Base-by-base conservation (phyloP, 495 filamentous ascomycete genomes). In the Penicillium mononematosum region DNA sequence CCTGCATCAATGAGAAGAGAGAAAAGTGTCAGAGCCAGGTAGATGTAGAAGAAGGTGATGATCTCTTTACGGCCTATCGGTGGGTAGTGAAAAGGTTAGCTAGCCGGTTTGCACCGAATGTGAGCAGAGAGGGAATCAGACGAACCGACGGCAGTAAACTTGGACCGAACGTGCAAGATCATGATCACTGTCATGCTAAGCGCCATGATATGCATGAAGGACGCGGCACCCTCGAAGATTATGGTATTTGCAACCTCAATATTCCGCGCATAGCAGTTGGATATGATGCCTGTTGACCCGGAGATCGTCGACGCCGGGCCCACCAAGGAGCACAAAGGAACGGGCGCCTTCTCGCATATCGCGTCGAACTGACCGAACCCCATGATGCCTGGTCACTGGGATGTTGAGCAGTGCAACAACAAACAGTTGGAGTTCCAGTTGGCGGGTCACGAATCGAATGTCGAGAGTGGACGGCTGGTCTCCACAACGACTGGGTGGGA, bases 101-200 rank as follows among this genome's bases (percentile, higher is more conserved):
- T 47, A 63, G 56, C 19, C 16, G 25, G 12, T 48, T 46, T 53
- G 16, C 31, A 20, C 27, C 34, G 42, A 11, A 41, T n/a, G 29
- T 45, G n/a, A 12, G 32, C 4, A 5, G 27, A 1, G 25, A 17
- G n/a, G 36, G 7, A 45, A 46, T 22, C 43, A 58, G 53, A 86
- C 92, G 63, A 81, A 96, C 93, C 94, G 68, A 99, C 93, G 63
- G 94, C 94, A 14, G 94, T 99, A 70, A 99, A 99, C 72, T 99
- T 99, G 56, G 89, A 91, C 63, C 94, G 82, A 58, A 99, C 89
- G 69, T 99, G 94, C 54, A 99, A 71, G 42, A 98, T 89, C 94
- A 99, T 99, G 64, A 96, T 89, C 8, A 90, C 87, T 7, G 90
- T 94, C 93, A 98, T 98, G 58, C 81, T 78, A 43, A 99, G 76